Evolutionary conservation across 352 stramenopile genomes (phyloP), one percentile per base, ranked within the genome.

Genomic region (Peronospora destructor): DNA sequence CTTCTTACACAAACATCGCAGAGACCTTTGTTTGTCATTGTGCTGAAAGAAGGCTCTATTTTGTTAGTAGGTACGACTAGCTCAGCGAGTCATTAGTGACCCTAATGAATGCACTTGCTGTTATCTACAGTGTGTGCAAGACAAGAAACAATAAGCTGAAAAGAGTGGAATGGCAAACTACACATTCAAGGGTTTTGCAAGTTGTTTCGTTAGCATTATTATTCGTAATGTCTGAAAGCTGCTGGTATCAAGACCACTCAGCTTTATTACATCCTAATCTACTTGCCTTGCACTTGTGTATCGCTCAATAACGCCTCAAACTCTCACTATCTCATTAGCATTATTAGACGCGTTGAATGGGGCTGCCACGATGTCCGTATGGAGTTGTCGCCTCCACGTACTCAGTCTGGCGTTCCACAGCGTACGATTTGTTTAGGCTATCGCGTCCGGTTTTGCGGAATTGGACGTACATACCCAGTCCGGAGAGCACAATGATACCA

Each of bases 401-500:
- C 56, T 66, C 49, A n/a, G 46, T 37, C 6, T 43, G 42, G 13
- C 26, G 57, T 6, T 46, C 57, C 30, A 67, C 40, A 10, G 57
- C 48, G 13, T 38, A 52, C 7, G 61, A 61, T 40, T 63, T 60
- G 53, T 76, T 68, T 14, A 63, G 35, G 11, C 49, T 53, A 10
- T 39, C 61, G n/a, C 56, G 59, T 7, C 56, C 66, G 3, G 72
- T 84, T 64, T 78, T 84, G 48, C 59, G 59, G 58, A 84, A 83
- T 52, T 85, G 76, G n/a, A 87, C 48, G 33, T 71, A 62, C 45
- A 79, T 49, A 4, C 72, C 73, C 12, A 87, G 35, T 19, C 66
- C 48, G 30, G 72, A 75, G 30, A 87, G 68, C 53, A 85, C 59
- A 10, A 83, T 36, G 32, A 75, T 83, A 12, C 61, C 67, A 0